Evolutionary conservation across 2,329 filamentous ascomycete genomes (phyloP), one percentile per base, ranked within the genome.

Genomic region (Exophiala sp.): DNA sequence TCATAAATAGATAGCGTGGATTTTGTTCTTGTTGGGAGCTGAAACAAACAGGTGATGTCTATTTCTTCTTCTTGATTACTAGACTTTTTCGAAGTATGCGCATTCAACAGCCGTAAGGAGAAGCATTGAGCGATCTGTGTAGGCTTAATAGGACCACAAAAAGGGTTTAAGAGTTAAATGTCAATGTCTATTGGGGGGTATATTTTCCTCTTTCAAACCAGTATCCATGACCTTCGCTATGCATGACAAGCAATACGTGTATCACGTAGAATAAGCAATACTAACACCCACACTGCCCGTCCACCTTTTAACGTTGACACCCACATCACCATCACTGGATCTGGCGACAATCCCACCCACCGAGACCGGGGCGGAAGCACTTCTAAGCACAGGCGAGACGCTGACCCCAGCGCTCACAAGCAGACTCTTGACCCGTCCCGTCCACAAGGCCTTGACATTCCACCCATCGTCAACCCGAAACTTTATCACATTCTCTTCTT

Each of bases 401-500:
- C 85, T 89, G 53, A 90, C 89, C 8, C 94, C 94, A 39, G 96
- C 78, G 64, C 90, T 95, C 69, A 97, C 95, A 53, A 99, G 79
- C 55, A 99, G 75, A 62, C 95, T 92, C 75, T 97, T 96, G 55
- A 95, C 82, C 50, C 91, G 81, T 2, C 92, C 91, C 69, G 97
- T 92, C 92, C 94, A 99, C 18, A 97, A 73, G 47, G 97, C 70
- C 1, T 91, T 89, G 50, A 96, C 83, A 60, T 86, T 86, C 74
- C 90, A 85, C 62, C 91, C 88, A 74, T 96, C 91, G 68, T 96
- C 91, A 48, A 97, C 78, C 46, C 89, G 83, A 41, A 91, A 87
- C 72, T 97, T 99, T 61, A 99, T 73, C 32, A 97, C 91, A 5
- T 91, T 92, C 32, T 88, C 84, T 55, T 89, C 88, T 60, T 87